Evolutionary conservation across 192 early-diverging fungal genomes (phyloP), one percentile per base, ranked within the genome.

Genomic region (Geosiphon pyriformis): DNA sequence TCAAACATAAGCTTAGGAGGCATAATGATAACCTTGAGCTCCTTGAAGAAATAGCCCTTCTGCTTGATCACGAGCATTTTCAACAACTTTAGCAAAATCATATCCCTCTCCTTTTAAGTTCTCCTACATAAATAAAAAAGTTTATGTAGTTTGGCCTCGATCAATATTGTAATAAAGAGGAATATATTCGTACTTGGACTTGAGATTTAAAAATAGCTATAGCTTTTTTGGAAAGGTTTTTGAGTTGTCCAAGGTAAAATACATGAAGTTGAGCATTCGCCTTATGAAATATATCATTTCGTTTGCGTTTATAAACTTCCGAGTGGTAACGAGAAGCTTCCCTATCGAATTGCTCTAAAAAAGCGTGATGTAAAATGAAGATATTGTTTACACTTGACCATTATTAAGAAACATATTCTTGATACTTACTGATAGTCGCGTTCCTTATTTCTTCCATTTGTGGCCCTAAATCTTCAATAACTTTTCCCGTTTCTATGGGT

Each of bases 271-370:
- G 84, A 0, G 85, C 84, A 51, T 89, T 83, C 65, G 95, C 84
- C 64, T 88, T 88, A 49, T 82, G 80, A 47, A 87, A 69, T 79
- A 97, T 86, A 20, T 96, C 94, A 2, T 48, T 25, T 48, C 93
- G 88, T 80, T 95, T 96, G 62, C 84, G 87, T 67, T 88, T 74
- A 72, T 96, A 99, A 22, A 97, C 94, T 4, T 82, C 88, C 4
- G 81, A 68, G 69, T 95, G 88, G 70, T 99, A 99, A 42, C 97
- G 84, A 23, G 87, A 88, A 0, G 92, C 97, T 58, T 90, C 88
- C 68, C 85, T 86, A 70, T 98, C 97, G 74, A 97, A 99, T 11
- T 82, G 76, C 17, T 72, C 87, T 78, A 59, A 55, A 30, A 42
- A 29, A 29, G 12, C 11, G 25, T 55, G 27, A 55, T 2, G 6